Evolutionary conservation across 345 rosid species (phyloP), one percentile per base, ranked within the genome.

Genomic region (Boechera retrofracta): DNA sequence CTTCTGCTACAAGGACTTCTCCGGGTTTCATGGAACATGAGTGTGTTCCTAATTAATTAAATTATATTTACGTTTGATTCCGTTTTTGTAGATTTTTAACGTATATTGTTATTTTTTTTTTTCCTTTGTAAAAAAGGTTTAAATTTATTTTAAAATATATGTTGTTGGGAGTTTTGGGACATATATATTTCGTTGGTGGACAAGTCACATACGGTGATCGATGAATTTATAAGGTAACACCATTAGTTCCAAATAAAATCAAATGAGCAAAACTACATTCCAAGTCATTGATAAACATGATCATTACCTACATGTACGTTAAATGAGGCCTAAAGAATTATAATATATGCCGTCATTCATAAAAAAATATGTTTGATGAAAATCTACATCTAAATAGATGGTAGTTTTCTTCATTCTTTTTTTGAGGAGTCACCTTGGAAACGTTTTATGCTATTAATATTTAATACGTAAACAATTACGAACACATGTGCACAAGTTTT

Each of bases 21-120:
- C 98, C 97, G 18, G 67, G 72, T 73, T 73, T 61, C 28, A 85
- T 92, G 76, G 97, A 92, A 80, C 91, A 87, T 69, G 85, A 84
- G 63, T 87, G 84, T 67, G 65, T 79, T 61, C 82, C 74, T 61
- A 79, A 79, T 53, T 79, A 79, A 62, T 44, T 57, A 3, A 44
- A 44, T 71, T 55, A 29, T 44, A 33, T 41, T 60, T 68, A 31
- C 44, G 35, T 58, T 51, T 16, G 11, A 18, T 48, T 58, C 7
- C 4, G 32, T 28, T n/a, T 67, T 48, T 56, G 10, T 18, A 26
- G 45, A 8, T 28, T 28, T 59, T 57, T 32, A 15, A 32, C 62
- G 24, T 57, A 15, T 32, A 13, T 31, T 36, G 10, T 33, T 9
- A 5, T 55, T 15, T 15, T 54, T 69, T 69, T 13, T 56, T 7